These are phyloP conservation scores for Coprinopsis cinerea DNA, from an alignment of 768 basidiomycete species.

Conservation along the genomic window DNA sequence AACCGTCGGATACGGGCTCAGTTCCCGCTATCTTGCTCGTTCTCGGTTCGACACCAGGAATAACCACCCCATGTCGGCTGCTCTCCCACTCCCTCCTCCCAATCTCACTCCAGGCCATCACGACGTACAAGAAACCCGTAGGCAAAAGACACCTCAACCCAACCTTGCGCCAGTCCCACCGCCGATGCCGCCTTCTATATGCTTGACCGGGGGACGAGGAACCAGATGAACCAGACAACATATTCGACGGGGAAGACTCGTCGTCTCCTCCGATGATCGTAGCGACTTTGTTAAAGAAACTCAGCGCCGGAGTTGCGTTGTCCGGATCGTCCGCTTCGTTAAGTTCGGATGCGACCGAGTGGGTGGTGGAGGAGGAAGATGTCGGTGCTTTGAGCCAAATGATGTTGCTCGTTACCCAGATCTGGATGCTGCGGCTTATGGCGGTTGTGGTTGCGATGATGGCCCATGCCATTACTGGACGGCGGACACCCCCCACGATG, in stretches of 20 bases:
- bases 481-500: constrained; percentile 58
- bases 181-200: constrained; percentile 5
- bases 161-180: constrained; percentile 79
- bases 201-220: constrained; percentile 1
- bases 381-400: constrained; percentile 31
- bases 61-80: constrained; percentile 1
- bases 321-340: constrained; percentile 12
- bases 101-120: constrained; percentile 73
- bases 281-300: constrained; percentile 1
- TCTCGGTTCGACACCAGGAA: background rate
- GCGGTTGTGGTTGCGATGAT: constrained; percentile 87
- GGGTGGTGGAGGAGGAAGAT: background rate
- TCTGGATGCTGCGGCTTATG: constrained; percentile 75
- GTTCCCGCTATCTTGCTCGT: background rate
- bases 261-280: constrained; percentile 2
- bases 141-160: constrained; percentile 65
- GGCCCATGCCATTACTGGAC: constrained; percentile 88
- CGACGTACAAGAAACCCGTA: constrained; percentile 65
- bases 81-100: constrained; percentile 39
- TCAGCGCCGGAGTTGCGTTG: constrained; percentile 5
- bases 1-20: too few species aligned
- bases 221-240: background rate
- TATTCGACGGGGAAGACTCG: too few species aligned
- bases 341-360: background rate
- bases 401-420: constrained; percentile 95